These are phyloP conservation scores for Ogataea thermomethanolica DNA, from an alignment of 805 yeast genomes.

Conservation along the genomic window DNA sequence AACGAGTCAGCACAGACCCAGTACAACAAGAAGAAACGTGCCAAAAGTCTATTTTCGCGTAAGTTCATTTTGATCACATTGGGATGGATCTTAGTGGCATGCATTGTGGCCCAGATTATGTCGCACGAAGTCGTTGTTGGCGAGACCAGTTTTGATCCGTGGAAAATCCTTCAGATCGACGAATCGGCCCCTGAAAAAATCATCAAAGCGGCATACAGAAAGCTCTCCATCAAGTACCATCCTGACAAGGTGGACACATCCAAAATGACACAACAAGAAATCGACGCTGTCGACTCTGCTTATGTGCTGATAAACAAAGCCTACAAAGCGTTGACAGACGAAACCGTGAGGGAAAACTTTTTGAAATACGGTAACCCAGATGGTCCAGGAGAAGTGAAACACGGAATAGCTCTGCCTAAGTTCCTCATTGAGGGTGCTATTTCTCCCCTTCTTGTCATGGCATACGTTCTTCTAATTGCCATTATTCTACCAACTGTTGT, in stretches of 20 bases:
- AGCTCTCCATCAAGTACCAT: slow-evolving; percentile 81
- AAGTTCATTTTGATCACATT: slow-evolving; percentile 29
- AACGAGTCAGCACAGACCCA: slow-evolving; percentile 31
- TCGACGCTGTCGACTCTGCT: slow-evolving; percentile 60
- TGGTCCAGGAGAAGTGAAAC: slow-evolving; percentile 86
- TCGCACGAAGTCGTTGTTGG: slow-evolving; percentile 44
- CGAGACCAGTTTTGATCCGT: slow-evolving; percentile 73
- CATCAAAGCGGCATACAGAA: slow-evolving; percentile 78
- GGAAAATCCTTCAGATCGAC: slow-evolving; percentile 74
- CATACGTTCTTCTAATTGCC: slow-evolving; percentile 72
- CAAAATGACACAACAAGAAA: slow-evolving; percentile 51
- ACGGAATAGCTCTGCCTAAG: slow-evolving; percentile 94
- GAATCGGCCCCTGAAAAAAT: slow-evolving; percentile 67
- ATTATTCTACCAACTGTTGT: slow-evolving; percentile 76
- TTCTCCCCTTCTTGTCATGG: slow-evolving; percentile 56
- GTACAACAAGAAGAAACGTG: slow-evolving; percentile 26
- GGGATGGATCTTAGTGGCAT: slow-evolving; percentile 62
- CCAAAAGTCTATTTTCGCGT: slow-evolving; percentile 36
- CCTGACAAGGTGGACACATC: slow-evolving; percentile 85
- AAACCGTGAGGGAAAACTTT: slow-evolving; percentile 73
- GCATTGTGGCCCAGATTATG: slow-evolving; percentile 38
- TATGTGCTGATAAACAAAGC: slow-evolving; percentile 87
- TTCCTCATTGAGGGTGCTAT: slow-evolving; percentile 82
- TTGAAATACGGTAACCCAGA: slow-evolving; percentile 95
- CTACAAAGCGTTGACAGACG: slow-evolving; percentile 92